These are phyloP conservation scores for Brachypodium distachyon DNA, from an alignment of 202 grass and related monocot species.

Conservation along the genomic window DNA sequence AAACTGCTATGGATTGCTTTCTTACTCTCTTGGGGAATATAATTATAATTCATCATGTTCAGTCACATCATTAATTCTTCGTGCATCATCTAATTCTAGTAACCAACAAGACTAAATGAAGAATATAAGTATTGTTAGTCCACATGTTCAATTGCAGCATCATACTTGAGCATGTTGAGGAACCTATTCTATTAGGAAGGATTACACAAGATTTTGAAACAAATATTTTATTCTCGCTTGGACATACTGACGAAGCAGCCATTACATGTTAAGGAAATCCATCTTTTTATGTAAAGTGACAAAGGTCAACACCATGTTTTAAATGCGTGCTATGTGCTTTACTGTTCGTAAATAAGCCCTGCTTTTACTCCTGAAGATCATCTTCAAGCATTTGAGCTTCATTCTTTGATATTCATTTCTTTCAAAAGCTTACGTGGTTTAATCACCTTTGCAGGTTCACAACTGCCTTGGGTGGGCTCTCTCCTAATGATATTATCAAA, in stretches of 20 bases:
- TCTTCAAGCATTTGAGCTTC: not conserved
- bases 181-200: too few species aligned
- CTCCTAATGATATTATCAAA: conserved; percentile 83
- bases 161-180: too few species aligned
- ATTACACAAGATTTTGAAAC: too few species aligned
- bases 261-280: not conserved
- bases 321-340: not conserved
- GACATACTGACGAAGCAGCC: not conserved
- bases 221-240: too few species aligned
- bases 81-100: too few species aligned
- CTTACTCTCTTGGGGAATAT: not conserved
- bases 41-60: not conserved
- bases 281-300: not conserved
- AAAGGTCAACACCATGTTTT: not conserved
- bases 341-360: not conserved
- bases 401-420: not conserved
- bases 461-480: conserved; percentile 60
- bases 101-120: not conserved
- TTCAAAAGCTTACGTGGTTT: not conserved
- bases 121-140: too few species aligned
- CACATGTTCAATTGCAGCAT: too few species aligned
- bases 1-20: not conserved
- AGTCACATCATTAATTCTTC: too few species aligned
- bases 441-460: conserved; percentile 50
- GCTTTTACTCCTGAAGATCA: not conserved